A percentile compares a stretch with the other conserved stretches of the same genome.
Conservation (phyloP, 345 rosid species). For the Gossypium herbaceum region DNA sequence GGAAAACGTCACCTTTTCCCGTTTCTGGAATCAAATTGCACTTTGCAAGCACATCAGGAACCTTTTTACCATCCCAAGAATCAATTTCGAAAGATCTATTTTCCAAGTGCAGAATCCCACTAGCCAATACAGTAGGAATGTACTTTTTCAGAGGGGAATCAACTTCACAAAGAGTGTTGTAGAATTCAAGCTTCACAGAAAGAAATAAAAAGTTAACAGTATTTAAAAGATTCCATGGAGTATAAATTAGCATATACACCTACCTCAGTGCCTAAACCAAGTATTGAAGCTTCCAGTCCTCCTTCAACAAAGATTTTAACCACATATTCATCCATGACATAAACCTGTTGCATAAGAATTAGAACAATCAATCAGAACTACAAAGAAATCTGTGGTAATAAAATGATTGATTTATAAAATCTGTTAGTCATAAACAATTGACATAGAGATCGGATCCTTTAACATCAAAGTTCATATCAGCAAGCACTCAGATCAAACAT, state of each 20-base stretch:
- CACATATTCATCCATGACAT: constrained; percentile 62
- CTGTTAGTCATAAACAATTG: not conserved
- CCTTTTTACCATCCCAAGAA: constrained; percentile 89
- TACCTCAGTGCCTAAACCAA: constrained; percentile 92
- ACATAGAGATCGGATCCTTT: constrained; percentile 8
- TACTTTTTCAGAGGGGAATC: constrained; percentile 54
- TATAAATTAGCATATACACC: constrained; percentile 1
- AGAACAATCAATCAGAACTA: constrained; percentile 19
- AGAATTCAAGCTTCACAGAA: constrained; percentile 79
- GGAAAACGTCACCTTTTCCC: constrained; percentile 41
- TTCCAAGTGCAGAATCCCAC: constrained; percentile 70
- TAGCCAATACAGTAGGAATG: constrained; percentile 73
- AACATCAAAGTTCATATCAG: constrained; percentile 13
- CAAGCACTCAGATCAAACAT: not conserved
- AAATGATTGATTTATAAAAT: not conserved
- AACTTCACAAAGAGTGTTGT: constrained; percentile 41
- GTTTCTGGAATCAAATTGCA: constrained; percentile 42
- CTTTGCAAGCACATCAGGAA: constrained; percentile 53
- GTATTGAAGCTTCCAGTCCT: constrained; percentile 72
- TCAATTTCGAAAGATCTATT: constrained; percentile 56
- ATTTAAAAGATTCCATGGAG: constrained; percentile 14
- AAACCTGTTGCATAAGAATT: constrained; percentile 52
- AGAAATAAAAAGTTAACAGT: constrained; percentile 24
- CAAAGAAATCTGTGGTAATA: not conserved
- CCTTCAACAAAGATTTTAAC: constrained; percentile 82